phyloP scores from a whole-genome alignment of 257 asterid species.

The Fraxinus pennsylvanica region DNA sequence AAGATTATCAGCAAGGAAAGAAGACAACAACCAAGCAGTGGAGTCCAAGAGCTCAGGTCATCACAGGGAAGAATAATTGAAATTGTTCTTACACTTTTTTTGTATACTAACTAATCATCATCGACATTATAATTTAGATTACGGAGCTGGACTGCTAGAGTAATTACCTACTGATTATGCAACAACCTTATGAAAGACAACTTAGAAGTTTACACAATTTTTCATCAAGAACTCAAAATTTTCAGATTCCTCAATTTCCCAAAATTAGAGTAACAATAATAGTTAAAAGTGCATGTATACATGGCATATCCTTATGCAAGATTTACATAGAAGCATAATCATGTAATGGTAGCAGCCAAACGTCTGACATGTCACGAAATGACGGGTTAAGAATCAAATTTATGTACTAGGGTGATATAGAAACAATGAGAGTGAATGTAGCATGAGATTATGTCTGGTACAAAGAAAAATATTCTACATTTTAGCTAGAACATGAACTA shows the following conservation, averaged over 20 bases:
- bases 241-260: not conserved
- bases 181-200: not conserved
- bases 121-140: too few relatives aligned
- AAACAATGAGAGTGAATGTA: not conserved
- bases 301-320: not conserved
- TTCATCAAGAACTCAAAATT: not conserved
- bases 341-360: not conserved
- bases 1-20: not conserved
- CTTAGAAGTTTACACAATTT: not conserved
- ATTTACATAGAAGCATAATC: not conserved
- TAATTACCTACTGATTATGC: not conserved
- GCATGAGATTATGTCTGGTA: not conserved
- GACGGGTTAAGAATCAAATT: not conserved
- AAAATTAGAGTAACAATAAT: not conserved
- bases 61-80: not conserved
- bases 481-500: not conserved
- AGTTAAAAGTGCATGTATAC: not conserved
- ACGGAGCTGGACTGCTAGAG: not conserved
- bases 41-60: conserved; percentile 1
- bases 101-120: not conserved
- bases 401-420: not conserved
- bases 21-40: not conserved
- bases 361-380: not conserved
- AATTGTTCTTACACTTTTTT: not conserved
- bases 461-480: not conserved